Conservation (phyloP, 345 rosid genomes). For the Eucalyptus polybractea region DNA sequence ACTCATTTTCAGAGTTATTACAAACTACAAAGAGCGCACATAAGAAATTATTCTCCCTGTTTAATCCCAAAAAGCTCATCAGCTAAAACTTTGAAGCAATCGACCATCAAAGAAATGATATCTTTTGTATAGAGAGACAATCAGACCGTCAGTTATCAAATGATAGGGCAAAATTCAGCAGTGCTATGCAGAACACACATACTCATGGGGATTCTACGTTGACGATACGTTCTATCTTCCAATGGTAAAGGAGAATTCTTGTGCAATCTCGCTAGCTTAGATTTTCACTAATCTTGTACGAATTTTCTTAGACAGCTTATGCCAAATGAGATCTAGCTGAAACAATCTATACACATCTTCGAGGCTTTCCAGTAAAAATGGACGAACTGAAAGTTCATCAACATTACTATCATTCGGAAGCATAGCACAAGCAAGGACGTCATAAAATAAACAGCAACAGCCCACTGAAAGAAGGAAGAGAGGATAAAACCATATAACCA, state of each 20-base stretch:
- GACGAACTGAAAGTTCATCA: not conserved
- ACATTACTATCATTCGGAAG: not conserved
- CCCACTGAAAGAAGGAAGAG: not conserved
- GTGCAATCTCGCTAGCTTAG: not conserved
- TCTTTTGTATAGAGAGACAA: not conserved
- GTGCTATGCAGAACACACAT: not conserved
- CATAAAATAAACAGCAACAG: not conserved
- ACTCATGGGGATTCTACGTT: not conserved
- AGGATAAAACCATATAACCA: not conserved
- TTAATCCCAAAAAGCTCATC: not conserved
- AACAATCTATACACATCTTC: not conserved
- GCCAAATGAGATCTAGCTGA: not conserved
- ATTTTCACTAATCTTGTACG: not conserved
- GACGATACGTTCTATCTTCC: not conserved
- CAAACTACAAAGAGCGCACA: not conserved
- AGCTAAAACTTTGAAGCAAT: not conserved
- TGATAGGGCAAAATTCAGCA: not conserved
- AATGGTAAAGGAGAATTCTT: not conserved
- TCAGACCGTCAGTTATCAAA: not conserved
- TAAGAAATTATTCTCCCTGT: not conserved
- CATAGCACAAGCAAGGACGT: not conserved
- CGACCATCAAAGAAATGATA: not conserved
- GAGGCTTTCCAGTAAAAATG: not conserved
- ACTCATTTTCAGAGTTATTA: not conserved
- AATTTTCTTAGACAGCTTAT: not conserved